These are phyloP conservation scores for Luvunga scandens DNA, from an alignment of 345 rosid genomes.

Conservation along the genomic window DNA sequence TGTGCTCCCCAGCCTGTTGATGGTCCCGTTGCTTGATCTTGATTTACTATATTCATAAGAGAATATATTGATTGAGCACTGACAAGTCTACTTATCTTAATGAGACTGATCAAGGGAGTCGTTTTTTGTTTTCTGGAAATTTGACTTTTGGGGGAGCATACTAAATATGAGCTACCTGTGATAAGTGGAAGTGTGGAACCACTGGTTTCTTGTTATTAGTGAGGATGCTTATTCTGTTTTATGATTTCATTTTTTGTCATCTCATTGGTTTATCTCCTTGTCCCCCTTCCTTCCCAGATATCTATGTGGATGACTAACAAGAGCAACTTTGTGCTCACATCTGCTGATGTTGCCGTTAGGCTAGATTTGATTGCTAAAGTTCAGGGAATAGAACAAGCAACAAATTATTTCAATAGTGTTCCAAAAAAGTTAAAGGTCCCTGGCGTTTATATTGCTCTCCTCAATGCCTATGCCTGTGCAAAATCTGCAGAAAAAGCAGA, in stretches of 20 bases:
- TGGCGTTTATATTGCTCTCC: constrained; percentile 32
- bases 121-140: no score
- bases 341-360: constrained; percentile 27
- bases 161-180: neutral
- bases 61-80: neutral
- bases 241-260: neutral
- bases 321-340: neutral
- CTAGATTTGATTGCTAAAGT: constrained; percentile 42
- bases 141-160: neutral
- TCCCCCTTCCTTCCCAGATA: constrained; percentile 24
- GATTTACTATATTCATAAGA: no score
- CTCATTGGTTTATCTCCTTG: neutral
- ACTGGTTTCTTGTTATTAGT: neutral
- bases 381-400: constrained; percentile 35
- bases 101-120: no score
- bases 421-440: constrained; percentile 14
- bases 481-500: constrained; percentile 41
- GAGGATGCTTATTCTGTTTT: no score
- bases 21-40: no score
- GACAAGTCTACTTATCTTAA: neutral
- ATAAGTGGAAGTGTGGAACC: neutral
- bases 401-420: constrained; percentile 26
- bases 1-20: neutral
- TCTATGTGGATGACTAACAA: constrained; percentile 44
- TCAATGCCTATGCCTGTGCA: constrained; percentile 33